Evolutionary conservation across 176 grass and related monocot genomes (phyloP), one percentile per base, ranked within the genome.

Genomic region (Alloteropsis semialata): DNA sequence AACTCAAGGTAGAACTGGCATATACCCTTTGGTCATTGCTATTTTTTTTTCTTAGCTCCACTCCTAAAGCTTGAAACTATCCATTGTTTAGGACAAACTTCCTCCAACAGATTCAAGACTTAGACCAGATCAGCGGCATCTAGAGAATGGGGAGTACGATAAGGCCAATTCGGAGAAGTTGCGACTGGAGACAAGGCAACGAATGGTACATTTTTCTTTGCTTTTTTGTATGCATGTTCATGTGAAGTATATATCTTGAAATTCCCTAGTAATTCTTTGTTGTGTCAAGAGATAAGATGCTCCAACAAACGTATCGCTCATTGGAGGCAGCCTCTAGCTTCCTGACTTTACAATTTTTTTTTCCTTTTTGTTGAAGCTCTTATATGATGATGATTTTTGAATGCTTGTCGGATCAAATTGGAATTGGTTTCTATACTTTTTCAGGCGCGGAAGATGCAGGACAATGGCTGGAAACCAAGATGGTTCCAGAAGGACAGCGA

Each of bases 101-200:
- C 94, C 94, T 59, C 94, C 94, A 22, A 97, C 94, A 29, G 94
- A 97, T 91, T 97, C 91, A 65, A 97, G 94, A 83, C 80, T 97
- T 27, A 90, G 94, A 64, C 94, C 94, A 58, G 94, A 97, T 67
- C 94, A 97, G 49, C 77, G 91, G 30, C 86, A 93, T 69, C 84
- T 97, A 72, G 91, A 93, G 64, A 97, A 93, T 33, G 94, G 94
- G 69, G 89, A 97, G 60, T 91, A 97, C 17, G 94, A 93, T 64
- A 91, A 91, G 64, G 89, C 94, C 76, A 91, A 93, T 60, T 71
- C 82, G 62, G 91, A 93, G 74, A 97, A 97, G 86, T 68, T 93
- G 66, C 89, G 91, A 21, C 81, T 93, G 0, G 89, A 97, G 80
- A 80, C 83, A 74, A 91, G 89, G 57, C 94, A 93, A 71, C 83